Evolutionary conservation across 1,139 yeast genomes (phyloP).

Genomic region (Pichia sp.): DNA sequence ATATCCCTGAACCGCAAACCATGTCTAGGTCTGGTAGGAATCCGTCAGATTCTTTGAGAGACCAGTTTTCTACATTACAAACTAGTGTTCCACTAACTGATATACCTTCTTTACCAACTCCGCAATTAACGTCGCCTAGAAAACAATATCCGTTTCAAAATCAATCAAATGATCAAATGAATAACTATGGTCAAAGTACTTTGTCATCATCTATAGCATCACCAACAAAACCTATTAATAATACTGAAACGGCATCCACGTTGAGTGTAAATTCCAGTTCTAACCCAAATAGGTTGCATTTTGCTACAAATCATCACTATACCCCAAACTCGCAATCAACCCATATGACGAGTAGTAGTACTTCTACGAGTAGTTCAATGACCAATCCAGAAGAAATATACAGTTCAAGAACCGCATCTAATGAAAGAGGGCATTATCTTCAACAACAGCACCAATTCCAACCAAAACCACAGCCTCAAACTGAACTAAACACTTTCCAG

Average conservation of each 20-base stretch:
- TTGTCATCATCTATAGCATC: background rate
- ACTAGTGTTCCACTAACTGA: conserved; percentile 10
- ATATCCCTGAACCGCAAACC: background rate
- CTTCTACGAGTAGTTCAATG: background rate
- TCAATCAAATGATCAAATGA: background rate
- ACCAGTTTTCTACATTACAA: conserved; percentile 9
- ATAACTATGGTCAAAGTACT: background rate
- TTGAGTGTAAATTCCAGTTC: background rate
- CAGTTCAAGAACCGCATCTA: background rate
- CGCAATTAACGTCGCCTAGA: conserved; percentile 11
- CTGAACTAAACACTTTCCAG: too few species aligned
- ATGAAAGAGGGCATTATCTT: background rate
- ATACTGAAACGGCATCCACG: background rate
- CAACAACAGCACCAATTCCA: background rate
- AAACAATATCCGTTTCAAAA: conserved; percentile 1
- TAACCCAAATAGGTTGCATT: background rate
- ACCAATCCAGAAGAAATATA: background rate
- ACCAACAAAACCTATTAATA: background rate
- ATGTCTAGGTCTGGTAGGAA: background rate
- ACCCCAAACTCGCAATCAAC: background rate
- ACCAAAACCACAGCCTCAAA: background rate
- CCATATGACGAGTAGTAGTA: background rate
- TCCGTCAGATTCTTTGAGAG: conserved; percentile 1
- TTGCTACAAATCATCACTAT: background rate
- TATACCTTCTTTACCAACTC: conserved; percentile 20